Evolutionary conservation across 163 green algal species (phyloP), one percentile per base, ranked within the genome.

Genomic region (Scenedesmus sp.): DNA sequence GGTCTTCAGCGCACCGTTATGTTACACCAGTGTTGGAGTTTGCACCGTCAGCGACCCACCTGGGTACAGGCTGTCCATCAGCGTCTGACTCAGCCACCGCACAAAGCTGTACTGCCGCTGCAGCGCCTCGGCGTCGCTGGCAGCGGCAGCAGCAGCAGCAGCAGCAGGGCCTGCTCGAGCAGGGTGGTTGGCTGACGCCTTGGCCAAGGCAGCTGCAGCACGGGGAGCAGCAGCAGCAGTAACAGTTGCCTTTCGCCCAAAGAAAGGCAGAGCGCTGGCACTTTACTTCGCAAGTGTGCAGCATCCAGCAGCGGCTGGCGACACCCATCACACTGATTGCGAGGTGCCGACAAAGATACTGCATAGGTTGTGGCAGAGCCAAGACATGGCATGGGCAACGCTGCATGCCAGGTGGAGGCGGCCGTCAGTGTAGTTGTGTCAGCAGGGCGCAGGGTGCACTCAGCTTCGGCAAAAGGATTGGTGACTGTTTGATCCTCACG

Each of bases 41-140:
- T 56, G 46, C 46, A 56, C 56, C 13, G 18, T 24, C 13, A 26
- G 40, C 15, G 2, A 13, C 89, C 44, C 49, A 92, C 89, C 93
- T 33, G 94, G 94, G 91, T 97, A 95, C 37, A 96, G 89, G 68
- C 86, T 93, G 35, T 83, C 90, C 84, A 96, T 53, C n/a, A 97
- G 88, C 37, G 88, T 87, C 22, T 87, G 44, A 15, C 81, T 94
- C 35, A 97, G 83, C 95, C 95, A 97, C 44, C 90, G 87, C 91
- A 95, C 86, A 81, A 96, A 98, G 26, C n/a, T 61, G 33, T 92
- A 79, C 86, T 94, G 85, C 7, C 87, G 68, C 59, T 78, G 13
- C 84, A 96, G 40, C 16, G 68, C 88, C 22, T 70, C 73, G 40
- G 1, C 53, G 16, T 81, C 82, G 44, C 51, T 42, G 18, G 35